Evolutionary conservation across 169 alveolate species (phyloP).

Genomic region (Perkinsus chesapeaki): DNA sequence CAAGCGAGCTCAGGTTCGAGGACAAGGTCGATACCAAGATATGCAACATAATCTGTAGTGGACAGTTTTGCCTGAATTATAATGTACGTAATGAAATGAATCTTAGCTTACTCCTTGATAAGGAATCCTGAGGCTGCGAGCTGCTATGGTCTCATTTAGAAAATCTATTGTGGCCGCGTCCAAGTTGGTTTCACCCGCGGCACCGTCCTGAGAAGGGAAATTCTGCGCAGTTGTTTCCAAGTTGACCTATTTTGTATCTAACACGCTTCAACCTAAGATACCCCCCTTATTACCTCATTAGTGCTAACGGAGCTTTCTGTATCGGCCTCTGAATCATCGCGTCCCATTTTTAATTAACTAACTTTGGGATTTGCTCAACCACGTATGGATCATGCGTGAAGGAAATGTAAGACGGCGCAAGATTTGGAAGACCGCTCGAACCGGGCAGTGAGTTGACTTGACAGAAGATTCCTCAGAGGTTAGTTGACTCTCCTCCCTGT

Average conservation of each 20-base stretch:
- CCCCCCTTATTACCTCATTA: no score
- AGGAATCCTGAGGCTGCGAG: not conserved
- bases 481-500: no score
- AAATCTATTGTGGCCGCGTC: not conserved
- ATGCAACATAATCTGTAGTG: conserved; percentile 13
- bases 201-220: not conserved
- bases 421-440: not conserved
- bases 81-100: no score
- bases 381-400: not conserved
- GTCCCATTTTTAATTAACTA: no score
- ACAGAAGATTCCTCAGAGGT: no score
- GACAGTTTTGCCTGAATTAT: not conserved
- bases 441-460: no score
- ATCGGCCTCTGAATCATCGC: no score
- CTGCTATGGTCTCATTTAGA: not conserved
- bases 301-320: no score
- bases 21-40: conserved; percentile 27
- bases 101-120: not conserved
- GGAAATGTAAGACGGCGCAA: not conserved
- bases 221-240: no score
- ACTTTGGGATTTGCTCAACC: no score
- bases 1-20: conserved; percentile 33
- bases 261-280: not conserved
- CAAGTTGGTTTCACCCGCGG: not conserved
- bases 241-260: not conserved